These are phyloP conservation scores for Madurella mycetomatis DNA, from an alignment of 2,329 filamentous ascomycete species.

Conservation along the genomic window DNA sequence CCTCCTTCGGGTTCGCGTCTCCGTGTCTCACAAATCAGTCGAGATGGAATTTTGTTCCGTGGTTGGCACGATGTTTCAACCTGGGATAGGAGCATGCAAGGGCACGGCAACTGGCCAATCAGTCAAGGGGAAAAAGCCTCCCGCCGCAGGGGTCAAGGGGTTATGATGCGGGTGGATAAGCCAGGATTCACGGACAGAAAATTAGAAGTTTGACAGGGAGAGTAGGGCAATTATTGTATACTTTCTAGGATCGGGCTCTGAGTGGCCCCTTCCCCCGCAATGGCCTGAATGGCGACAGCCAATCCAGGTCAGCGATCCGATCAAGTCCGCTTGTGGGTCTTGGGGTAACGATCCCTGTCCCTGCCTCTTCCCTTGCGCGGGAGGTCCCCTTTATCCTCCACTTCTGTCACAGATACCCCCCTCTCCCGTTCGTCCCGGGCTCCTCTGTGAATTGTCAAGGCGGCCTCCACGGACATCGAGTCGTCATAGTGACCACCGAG, in stretches of 20 bases:
- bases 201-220: too few species aligned
- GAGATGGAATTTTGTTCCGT: neutral
- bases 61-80: conserved; percentile 2
- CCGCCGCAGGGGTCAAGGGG: neutral
- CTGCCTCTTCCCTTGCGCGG: neutral
- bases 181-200: neutral
- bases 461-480: conserved; percentile 13
- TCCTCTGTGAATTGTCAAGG: conserved; percentile 9
- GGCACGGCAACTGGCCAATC: neutral
- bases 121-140: conserved; percentile 3
- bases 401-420: conserved; percentile 19
- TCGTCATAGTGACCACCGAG: conserved; percentile 6
- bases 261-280: too few species aligned
- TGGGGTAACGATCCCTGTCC: neutral
- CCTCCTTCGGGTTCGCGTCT: neutral
- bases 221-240: too few species aligned
- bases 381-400: conserved; percentile 9
- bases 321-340: neutral
- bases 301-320: conserved; percentile 6
- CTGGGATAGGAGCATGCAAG: neutral
- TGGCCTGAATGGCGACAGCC: neutral
- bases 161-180: neutral
- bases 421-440: conserved; percentile 10
- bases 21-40: neutral
- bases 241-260: too few species aligned